A percentile compares a stretch with the other conserved stretches of the same genome.
Conservation (phyloP, 306 rosid genomes). For the Datisca glomerata region DNA sequence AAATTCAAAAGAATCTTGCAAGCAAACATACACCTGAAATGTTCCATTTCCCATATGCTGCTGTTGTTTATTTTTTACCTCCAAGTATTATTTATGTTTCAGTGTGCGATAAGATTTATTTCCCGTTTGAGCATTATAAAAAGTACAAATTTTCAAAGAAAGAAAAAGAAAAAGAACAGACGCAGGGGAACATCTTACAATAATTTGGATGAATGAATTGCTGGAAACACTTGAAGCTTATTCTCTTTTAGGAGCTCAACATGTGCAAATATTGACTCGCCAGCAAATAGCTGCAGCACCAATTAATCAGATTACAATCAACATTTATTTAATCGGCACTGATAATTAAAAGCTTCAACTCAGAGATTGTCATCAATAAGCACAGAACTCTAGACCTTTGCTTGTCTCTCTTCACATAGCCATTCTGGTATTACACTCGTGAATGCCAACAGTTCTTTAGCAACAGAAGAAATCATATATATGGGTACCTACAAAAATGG, state of each 20-base stretch:
- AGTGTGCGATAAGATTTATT: too few relatives aligned
- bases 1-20: neutral
- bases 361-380: slow-evolving; percentile 10
- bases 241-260: slow-evolving; percentile 43
- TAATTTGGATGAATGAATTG: slow-evolving; percentile 47
- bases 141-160: too few relatives aligned
- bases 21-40: neutral
- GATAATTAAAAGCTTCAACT: slow-evolving; percentile 8
- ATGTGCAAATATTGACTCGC: slow-evolving; percentile 58
- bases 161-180: too few relatives aligned
- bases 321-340: slow-evolving; percentile 1
- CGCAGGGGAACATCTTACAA: slow-evolving; percentile 36
- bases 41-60: neutral
- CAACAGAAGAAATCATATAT: slow-evolving; percentile 66
- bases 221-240: slow-evolving; percentile 58
- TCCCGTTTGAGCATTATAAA: too few relatives aligned
- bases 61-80: too few relatives aligned
- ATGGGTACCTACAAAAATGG: slow-evolving; percentile 74
- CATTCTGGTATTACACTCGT: slow-evolving; percentile 73
- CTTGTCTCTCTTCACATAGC: slow-evolving; percentile 67
- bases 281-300: slow-evolving; percentile 60
- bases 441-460: slow-evolving; percentile 67
- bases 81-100: too few relatives aligned
- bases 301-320: slow-evolving; percentile 15
- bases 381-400: slow-evolving; percentile 30